Evolutionary conservation across 345 rosid species (phyloP), one percentile per base, ranked within the genome.

Genomic region (Ailanthus altissimus): DNA sequence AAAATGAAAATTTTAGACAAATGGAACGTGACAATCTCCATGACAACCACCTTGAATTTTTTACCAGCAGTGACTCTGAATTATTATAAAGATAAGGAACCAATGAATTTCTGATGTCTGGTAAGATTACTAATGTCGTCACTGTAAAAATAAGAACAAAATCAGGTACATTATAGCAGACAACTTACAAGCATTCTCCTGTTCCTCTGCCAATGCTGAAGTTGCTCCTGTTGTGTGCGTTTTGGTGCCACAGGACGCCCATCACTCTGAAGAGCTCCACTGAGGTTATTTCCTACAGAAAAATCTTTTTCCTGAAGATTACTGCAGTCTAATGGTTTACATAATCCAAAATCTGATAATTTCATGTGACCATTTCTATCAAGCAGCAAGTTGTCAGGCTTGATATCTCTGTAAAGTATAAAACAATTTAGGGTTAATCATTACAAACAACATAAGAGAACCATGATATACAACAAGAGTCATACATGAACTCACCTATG

Each of bases 301-400:
- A 96, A 96, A 86, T 93, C 99, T 82, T 91, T 93, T 85, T 96
- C 99, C 81, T 92, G 97, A 28, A 96, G 93, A 77, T 83, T 86
- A 83, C 98, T 93, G 85, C 97, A 96, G 85, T 96, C 99, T 85
- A 96, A 78, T 61, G 99, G 98, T 80, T 96, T 96, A 78, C 98
- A 96, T 67, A 93, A 86, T 73, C 99, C 99, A 89, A 96, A 93
- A 88, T 93, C 99, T 77, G 99, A 96, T 70, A 93, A 77, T 83
- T 90, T 94, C 95, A 96, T 90, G 83, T 96, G 99, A 56, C 99
- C 99, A 66, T 84, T 75, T 92, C 89, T 89, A 85, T 96, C 97
- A 58, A 96, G 97, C 58, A 96, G 91, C 88, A 95, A 84, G 88
- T 95, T 95, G 77, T 95, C 99, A 49, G 99, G 99, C 85, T 95